These are phyloP conservation scores for Candida palmyrensis DNA, from an alignment of 805 yeast species.

Conservation along the genomic window DNA sequence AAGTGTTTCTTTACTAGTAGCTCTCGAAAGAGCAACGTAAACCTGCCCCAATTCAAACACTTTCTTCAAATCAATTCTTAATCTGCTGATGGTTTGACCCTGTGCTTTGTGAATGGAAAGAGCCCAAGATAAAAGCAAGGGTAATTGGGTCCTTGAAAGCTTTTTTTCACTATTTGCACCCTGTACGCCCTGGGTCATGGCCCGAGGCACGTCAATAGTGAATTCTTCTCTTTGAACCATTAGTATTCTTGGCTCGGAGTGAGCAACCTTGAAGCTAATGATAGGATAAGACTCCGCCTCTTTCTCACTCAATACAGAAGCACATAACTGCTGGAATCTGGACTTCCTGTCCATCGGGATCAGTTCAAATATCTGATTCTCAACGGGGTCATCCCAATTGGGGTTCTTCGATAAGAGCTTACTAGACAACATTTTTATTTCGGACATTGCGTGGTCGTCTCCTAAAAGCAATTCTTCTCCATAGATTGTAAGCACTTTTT, in stretches of 20 bases:
- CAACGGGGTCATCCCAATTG: conserved; percentile 12
- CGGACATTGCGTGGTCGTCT: conserved; percentile 18
- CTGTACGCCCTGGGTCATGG: conserved; percentile 10
- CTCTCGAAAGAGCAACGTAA: conserved; percentile 92
- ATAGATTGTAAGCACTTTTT: conserved; percentile 20
- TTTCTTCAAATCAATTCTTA: conserved; percentile 67
- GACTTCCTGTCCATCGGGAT: conserved; percentile 23
- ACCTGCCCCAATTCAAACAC: conserved; percentile 93
- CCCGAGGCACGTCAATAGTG: conserved; percentile 23
- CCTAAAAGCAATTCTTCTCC: conserved; percentile 12
- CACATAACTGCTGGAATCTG: conserved; percentile 15
- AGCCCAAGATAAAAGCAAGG: conserved; percentile 94
- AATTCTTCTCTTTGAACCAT: conserved; percentile 37
- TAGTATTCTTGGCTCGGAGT: conserved; percentile 16
- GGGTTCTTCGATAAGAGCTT: conserved; percentile 16
- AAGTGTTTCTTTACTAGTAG: conserved; percentile 74
- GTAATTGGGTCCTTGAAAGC: conserved; percentile 50
- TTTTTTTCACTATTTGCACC: background rate
- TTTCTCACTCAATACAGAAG: conserved; percentile 17
- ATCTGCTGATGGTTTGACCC: conserved; percentile 79
- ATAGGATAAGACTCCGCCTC: conserved; percentile 19
- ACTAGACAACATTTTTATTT: conserved; percentile 15
- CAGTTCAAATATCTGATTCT: conserved; percentile 10
- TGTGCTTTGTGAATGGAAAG: conserved; percentile 93
- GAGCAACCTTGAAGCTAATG: conserved; percentile 25